These are phyloP conservation scores for Podosphaera fusca DNA, from an alignment of 2,329 filamentous ascomycete species.

Conservation along the genomic window DNA sequence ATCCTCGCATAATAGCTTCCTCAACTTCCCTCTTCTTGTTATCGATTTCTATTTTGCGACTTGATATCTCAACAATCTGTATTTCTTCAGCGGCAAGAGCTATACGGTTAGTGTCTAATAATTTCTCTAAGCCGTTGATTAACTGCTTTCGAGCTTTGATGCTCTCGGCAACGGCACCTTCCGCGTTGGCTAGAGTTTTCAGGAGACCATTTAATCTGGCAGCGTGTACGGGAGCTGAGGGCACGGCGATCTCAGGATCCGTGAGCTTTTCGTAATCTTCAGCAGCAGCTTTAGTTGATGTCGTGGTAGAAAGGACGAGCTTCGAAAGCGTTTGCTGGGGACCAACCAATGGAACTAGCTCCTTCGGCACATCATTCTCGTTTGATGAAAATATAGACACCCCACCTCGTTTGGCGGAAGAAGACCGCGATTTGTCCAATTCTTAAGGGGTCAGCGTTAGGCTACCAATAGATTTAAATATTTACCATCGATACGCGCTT, in stretches of 20 bases:
- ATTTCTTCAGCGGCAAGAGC: conserved; percentile 48
- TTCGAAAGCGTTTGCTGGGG: conserved; percentile 55
- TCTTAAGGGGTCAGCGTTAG: conserved; percentile 20
- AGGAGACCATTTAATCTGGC: conserved; percentile 75
- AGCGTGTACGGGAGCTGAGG: conserved; percentile 74
- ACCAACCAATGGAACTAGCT: conserved; percentile 53
- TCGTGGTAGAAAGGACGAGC: conserved; percentile 41
- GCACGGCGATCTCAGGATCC: conserved; percentile 41
- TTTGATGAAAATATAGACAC: conserved; percentile 47
- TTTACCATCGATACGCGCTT: conserved; percentile 56
- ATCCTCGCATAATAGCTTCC: conserved; percentile 66
- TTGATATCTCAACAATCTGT: conserved; percentile 36
- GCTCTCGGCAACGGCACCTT: conserved; percentile 70
- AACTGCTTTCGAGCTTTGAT: conserved; percentile 66
- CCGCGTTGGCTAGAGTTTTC: conserved; percentile 68
- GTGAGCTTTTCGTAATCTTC: conserved; percentile 69
- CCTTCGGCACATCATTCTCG: conserved; percentile 39
- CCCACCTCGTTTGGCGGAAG: conserved; percentile 27
- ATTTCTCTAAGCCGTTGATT: conserved; percentile 58
- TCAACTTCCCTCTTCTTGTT: conserved; percentile 74
- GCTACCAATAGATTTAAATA: background rate
- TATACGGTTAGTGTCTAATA: conserved; percentile 50
- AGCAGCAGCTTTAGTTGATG: conserved; percentile 45
- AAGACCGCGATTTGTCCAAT: conserved; percentile 34
- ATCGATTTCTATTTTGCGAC: conserved; percentile 52